Percentiles rank a stretch among this genome's conserved stretches.
These are phyloP conservation scores for Paraphaeosphaeria minitans DNA, from an alignment of 2,329 filamentous ascomycete species.

Conservation along the genomic window DNA sequence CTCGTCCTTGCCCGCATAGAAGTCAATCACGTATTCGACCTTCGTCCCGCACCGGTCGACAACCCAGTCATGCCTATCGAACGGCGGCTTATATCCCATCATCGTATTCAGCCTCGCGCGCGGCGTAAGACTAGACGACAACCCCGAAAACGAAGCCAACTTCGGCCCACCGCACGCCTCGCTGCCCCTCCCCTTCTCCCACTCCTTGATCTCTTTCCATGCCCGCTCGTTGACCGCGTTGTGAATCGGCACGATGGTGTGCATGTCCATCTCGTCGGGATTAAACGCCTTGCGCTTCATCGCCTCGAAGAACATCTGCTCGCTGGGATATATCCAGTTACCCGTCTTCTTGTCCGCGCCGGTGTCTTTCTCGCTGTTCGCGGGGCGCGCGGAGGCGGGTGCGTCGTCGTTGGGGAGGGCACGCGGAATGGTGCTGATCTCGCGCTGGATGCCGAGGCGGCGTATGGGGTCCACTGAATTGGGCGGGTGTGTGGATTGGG, in stretches of 20 bases:
- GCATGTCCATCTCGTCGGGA: constrained; percentile 76
- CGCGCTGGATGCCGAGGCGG: constrained; percentile 52
- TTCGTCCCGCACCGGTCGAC: constrained; percentile 85
- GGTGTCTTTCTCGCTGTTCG: constrained; percentile 76
- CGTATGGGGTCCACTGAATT: constrained; percentile 36
- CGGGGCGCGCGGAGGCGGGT: constrained; percentile 53
- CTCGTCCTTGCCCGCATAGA: constrained; percentile 76
- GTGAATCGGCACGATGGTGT: constrained; percentile 92
- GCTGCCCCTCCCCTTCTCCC: constrained; percentile 72
- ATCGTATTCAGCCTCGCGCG: constrained; percentile 81
- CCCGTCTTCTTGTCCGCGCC: constrained; percentile 69
- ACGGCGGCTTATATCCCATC: constrained; percentile 87
- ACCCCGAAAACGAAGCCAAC: constrained; percentile 81
- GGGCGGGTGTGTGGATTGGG: constrained; percentile 29
- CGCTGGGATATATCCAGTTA: constrained; percentile 97
- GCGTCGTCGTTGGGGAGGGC: constrained; percentile 30
- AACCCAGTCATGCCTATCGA: constrained; percentile 97
- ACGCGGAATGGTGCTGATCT: constrained; percentile 47
- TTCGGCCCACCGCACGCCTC: constrained; percentile 78
- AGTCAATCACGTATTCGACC: constrained; percentile 97
- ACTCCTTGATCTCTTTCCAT: constrained; percentile 87
- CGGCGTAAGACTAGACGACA: constrained; percentile 70
- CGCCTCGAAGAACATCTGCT: constrained; percentile 97
- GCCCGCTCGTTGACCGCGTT: constrained; percentile 98
- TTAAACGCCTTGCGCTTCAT: constrained; percentile 90